These are phyloP conservation scores for Beauveria medogensis DNA, from an alignment of 2,329 filamentous ascomycete genomes.

Conservation along the genomic window DNA sequence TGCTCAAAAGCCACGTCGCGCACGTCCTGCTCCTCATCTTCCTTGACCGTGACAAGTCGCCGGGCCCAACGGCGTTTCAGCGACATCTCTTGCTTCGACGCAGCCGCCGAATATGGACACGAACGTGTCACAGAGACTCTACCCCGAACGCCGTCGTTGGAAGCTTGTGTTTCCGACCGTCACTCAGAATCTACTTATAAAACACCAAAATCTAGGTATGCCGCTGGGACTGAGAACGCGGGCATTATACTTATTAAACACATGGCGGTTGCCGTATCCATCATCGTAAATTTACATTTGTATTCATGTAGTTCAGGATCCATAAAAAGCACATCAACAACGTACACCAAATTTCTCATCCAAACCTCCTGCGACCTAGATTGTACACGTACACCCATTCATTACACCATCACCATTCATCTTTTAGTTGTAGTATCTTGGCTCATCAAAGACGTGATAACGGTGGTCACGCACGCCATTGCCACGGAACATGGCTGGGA, in stretches of 20 bases:
- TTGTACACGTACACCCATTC: not conserved
- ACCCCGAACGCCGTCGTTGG: no score
- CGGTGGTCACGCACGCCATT: constrained; percentile 79
- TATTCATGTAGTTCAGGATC: not conserved
- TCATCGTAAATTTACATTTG: not conserved
- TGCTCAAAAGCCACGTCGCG: no score
- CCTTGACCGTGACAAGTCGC: no score
- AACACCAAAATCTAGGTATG: no score
- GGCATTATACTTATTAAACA: not conserved
- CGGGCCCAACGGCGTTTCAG: no score
- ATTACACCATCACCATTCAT: not conserved
- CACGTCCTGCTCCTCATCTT: no score
- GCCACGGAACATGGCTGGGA: constrained; percentile 77
- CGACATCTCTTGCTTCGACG: no score
- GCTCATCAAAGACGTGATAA: constrained; percentile 95
- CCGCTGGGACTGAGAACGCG: no score
- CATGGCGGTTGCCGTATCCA: not conserved
- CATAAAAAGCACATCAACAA: not conserved
- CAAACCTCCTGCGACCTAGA: not conserved
- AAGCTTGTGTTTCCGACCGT: no score
- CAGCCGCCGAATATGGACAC: no score
- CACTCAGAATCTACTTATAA: no score
- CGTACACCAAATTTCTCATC: not conserved
- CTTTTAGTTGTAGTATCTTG: constrained; percentile 55
- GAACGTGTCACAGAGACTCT: no score